Evolutionary conservation across 2,329 filamentous ascomycete species (phyloP).

Genomic region (Fusarium avenaceum): DNA sequence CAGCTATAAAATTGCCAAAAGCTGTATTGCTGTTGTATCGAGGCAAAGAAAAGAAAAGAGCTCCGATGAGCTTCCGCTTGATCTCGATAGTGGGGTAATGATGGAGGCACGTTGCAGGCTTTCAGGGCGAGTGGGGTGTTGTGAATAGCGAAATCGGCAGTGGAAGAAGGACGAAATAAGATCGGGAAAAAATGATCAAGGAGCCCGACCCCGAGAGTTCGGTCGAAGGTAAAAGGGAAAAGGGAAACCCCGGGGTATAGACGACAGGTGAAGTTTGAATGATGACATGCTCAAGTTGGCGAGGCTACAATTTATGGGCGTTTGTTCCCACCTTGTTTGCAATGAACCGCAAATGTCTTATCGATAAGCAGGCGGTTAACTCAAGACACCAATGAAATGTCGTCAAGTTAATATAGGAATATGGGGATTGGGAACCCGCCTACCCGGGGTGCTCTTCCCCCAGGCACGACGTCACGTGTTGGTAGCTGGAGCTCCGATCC

Average conservation of each 20-base stretch:
- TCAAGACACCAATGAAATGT: not conserved
- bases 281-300: constrained; percentile 46
- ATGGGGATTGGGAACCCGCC: not conserved
- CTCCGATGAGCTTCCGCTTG: constrained; percentile 12
- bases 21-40: not conserved
- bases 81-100: constrained; percentile 40
- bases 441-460: not conserved
- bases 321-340: constrained; percentile 25
- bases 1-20: not conserved
- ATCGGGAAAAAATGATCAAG: not conserved
- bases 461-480: constrained; percentile 41
- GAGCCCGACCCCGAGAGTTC: constrained; percentile 28
- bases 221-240: constrained; percentile 23
- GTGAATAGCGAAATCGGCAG: constrained; percentile 13
- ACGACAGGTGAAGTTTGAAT: constrained; percentile 30
- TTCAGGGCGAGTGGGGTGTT: constrained; percentile 23
- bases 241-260: constrained; percentile 31
- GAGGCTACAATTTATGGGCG: constrained; percentile 47
- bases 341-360: constrained; percentile 38
- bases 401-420: not conserved
- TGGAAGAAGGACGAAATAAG: not conserved
- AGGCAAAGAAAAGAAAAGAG: constrained; percentile 3
- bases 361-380: constrained; percentile 37
- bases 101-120: constrained; percentile 23
- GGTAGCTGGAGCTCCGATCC: constrained; percentile 38